Conservation (phyloP, 441 rosid species). For the Viola pubescens region DNA sequence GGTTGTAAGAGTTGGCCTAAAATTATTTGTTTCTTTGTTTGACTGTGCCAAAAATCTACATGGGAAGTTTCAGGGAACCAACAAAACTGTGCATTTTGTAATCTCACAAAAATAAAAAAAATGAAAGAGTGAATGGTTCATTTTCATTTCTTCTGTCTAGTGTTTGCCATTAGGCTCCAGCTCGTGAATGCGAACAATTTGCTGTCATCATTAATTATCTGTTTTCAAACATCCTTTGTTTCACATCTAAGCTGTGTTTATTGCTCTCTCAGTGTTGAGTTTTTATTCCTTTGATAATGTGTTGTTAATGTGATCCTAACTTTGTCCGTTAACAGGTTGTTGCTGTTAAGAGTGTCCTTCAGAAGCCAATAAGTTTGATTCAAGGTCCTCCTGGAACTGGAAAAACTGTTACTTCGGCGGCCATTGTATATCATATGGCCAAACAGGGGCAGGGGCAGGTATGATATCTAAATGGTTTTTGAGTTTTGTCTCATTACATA, state of each 20-base stretch:
- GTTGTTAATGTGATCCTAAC: conserved; percentile 3
- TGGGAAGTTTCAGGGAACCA: too few relatives aligned
- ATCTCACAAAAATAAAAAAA: too few relatives aligned
- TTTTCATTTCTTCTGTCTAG: too few relatives aligned
- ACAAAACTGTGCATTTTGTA: too few relatives aligned
- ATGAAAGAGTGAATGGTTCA: too few relatives aligned
- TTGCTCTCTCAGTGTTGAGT: neutral
- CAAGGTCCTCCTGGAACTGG: conserved; percentile 99
- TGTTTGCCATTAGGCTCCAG: too few relatives aligned
- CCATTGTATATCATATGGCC: conserved; percentile 99
- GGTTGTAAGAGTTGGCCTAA: too few relatives aligned
- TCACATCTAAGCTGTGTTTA: neutral
- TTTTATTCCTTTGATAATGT: neutral
- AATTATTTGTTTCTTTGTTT: too few relatives aligned
- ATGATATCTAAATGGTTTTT: conserved; percentile 14
- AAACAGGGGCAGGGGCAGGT: conserved; percentile 99
- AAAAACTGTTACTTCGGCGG: conserved; percentile 99
- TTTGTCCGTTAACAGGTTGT: conserved; percentile 44
- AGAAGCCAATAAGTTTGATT: conserved; percentile 94
- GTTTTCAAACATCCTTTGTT: neutral
- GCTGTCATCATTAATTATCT: too few relatives aligned
- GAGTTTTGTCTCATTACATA: conserved; percentile 8
- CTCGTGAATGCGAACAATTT: too few relatives aligned
- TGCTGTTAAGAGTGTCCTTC: conserved; percentile 98
- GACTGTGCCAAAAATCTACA: too few relatives aligned